phyloP scores from a whole-genome alignment of 148 eudicot genomes.

The Amaranthus palmeri region DNA sequence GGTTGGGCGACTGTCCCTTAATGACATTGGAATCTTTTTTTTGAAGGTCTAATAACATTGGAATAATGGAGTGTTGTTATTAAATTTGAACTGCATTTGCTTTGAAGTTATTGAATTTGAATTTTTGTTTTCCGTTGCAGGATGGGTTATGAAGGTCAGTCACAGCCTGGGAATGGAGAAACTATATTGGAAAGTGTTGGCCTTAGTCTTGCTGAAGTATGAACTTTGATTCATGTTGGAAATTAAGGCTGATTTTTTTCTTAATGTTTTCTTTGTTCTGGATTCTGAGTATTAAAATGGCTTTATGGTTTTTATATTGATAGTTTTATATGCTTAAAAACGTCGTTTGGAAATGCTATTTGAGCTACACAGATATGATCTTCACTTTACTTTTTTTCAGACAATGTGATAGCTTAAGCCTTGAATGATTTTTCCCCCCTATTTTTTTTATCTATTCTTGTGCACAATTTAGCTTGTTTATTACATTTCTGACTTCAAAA shows the following conservation, averaged over 20 bases:
- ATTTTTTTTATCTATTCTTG: not conserved
- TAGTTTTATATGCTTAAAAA: too few relatives aligned
- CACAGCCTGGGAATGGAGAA: constrained; percentile 14
- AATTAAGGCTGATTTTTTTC: not conserved
- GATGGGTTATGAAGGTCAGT: constrained; percentile 7
- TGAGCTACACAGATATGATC: not conserved
- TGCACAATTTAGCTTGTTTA: not conserved
- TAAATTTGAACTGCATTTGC: too few relatives aligned
- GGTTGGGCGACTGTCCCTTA: not conserved
- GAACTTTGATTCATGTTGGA: not conserved
- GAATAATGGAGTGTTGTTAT: too few relatives aligned
- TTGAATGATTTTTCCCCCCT: not conserved
- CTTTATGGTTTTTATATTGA: not conserved
- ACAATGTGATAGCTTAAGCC: not conserved
- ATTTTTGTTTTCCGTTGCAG: constrained; percentile 8
- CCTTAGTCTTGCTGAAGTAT: constrained; percentile 13
- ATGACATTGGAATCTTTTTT: not conserved
- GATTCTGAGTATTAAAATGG: too few relatives aligned
- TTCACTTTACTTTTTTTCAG: not conserved
- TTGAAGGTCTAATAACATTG: too few relatives aligned
- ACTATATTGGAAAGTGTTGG: not conserved
- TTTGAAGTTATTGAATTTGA: not conserved
- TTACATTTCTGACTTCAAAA: not conserved
- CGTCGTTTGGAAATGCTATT: not conserved
- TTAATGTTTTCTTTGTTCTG: not conserved